A percentile compares a stretch with the other conserved stretches of the same genome.
phyloP scores from a whole-genome alignment of 768 basidiomycete species.

The Leccinum obscurum region DNA sequence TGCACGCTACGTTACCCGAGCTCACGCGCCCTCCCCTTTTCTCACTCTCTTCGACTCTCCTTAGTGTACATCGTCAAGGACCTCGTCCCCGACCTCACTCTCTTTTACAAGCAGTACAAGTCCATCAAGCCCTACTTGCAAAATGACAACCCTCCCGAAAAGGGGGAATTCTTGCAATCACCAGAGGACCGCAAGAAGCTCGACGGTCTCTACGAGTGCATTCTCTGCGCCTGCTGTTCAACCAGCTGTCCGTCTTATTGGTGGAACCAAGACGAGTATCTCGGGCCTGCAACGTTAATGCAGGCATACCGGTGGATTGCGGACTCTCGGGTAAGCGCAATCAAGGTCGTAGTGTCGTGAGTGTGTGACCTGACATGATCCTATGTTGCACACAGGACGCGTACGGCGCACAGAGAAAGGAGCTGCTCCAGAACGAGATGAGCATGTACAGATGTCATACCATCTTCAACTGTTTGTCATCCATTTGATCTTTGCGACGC shows the following conservation, averaged over 20 bases:
- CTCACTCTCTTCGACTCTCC: background rate
- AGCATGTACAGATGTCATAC: constrained; percentile 98
- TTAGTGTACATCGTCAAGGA: constrained; percentile 99
- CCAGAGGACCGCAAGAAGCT: constrained; percentile 92
- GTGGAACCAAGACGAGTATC: constrained; percentile 99
- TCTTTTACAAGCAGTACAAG: constrained; percentile 99
- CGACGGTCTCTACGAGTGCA: constrained; percentile 97
- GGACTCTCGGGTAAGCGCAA: constrained; percentile 84
- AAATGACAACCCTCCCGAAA: constrained; percentile 86
- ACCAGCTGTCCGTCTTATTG: constrained; percentile 98
- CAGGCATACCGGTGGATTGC: constrained; percentile 98
- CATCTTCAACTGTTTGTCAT: constrained; percentile 85
- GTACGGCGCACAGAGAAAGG: constrained; percentile 77
- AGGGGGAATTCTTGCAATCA: constrained; percentile 87
- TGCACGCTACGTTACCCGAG: background rate
- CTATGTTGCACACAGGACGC: constrained; percentile 53
- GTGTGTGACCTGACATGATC: background rate
- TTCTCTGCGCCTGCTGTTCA: constrained; percentile 95
- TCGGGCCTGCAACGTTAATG: constrained; percentile 96
- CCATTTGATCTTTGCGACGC: background rate
- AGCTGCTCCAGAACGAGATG: constrained; percentile 92
- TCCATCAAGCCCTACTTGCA: constrained; percentile 96
- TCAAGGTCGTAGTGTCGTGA: constrained; percentile 25
- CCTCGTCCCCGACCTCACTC: constrained; percentile 87
- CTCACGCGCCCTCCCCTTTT: background rate